Evolutionary conservation across 2,329 filamentous ascomycete species (phyloP), one percentile per base, ranked within the genome.

Genomic region (Pestalotiopsis sp.): DNA sequence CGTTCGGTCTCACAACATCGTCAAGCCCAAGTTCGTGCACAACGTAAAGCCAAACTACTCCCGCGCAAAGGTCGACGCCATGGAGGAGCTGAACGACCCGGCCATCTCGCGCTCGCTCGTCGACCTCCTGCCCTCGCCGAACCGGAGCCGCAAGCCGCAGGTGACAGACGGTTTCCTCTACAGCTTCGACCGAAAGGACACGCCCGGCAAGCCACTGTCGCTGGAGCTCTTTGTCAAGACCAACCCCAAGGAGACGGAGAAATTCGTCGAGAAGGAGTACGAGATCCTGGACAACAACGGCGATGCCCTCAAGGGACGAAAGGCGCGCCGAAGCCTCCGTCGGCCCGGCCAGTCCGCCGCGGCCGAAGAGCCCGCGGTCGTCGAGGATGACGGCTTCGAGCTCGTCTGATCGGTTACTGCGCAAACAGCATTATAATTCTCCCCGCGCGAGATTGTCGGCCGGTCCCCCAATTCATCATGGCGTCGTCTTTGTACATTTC

Each of bases 211-310:
- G 66, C 77, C 80, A 2, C 69, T 83, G 64, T 78, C 81, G 10
- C 79, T 85, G 1, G 79, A 79, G 17, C 71, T 78, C 30, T 81
- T 79, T 65, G 72, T 81, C 67, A 81, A 79, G 71, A 67, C 74
- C 68, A 73, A 78, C 74, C 67, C 76, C 65, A 70, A 78, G 73
- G 81, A 79, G 63, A 84, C 81, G 39, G 82, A 84, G 73, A 80
- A 78, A 70, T 74, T 84, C 64, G 78, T 84, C 56, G 81, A 83
- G 75, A 81, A 81, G 71, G 83, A 85, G 74, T 85, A 84, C 70
- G 82, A 83, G 74, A 79, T 85, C 35, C 70, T 85, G 14, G 82
- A 84, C 70, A 77, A 70, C 70, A 82, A 84, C 58, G 83, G 83
- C 22, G 78, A 84, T 52, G 74, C 80, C 1, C 76, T 84, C 48